A percentile compares a stretch with the other conserved stretches of the same genome.
Conservation (phyloP, 169 alveolate species). For the Plasmodium gaboni region DNA sequence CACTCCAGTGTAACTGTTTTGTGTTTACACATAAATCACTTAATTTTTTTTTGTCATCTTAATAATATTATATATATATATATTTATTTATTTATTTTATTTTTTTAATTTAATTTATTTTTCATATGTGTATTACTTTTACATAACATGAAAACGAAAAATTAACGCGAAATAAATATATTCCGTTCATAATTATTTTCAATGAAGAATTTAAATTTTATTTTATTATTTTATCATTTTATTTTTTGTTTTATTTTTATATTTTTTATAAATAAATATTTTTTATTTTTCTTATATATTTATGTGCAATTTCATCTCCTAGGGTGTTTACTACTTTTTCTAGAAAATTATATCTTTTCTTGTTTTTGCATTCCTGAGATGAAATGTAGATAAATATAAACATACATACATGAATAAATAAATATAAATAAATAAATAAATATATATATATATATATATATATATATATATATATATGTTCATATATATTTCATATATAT, state of each 20-base stretch:
- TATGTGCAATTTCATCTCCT: slow-evolving; percentile 90
- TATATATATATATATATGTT: too few relatives aligned
- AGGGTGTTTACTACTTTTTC: slow-evolving; percentile 88
- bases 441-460: too few relatives aligned
- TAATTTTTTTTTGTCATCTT: too few relatives aligned
- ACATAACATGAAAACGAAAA: slow-evolving; percentile 5
- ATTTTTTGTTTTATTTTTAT: slow-evolving; percentile 8
- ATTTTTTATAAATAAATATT: slow-evolving; percentile 36
- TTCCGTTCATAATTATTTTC: too few relatives aligned
- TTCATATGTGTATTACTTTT: not conserved
- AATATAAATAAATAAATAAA: too few relatives aligned
- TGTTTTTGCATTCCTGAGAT: slow-evolving; percentile 79
- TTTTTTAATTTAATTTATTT: too few relatives aligned
- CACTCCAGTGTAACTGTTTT: too few relatives aligned
- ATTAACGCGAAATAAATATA: not conserved
- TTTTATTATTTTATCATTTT: not conserved
- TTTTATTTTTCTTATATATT: slow-evolving; percentile 87
- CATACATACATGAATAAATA: not conserved
- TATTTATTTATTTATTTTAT: not conserved
- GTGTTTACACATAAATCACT: too few relatives aligned
- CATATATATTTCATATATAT: too few relatives aligned
- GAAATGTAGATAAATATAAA: not conserved
- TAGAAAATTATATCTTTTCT: slow-evolving; percentile 84
- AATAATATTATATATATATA: too few relatives aligned
- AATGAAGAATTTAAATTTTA: not conserved